Percentiles rank a stretch among this genome's conserved stretches.
Evolutionary conservation across 2,329 filamentous ascomycete genomes (phyloP).

Genomic region (Chaetomiaceae sp.): DNA sequence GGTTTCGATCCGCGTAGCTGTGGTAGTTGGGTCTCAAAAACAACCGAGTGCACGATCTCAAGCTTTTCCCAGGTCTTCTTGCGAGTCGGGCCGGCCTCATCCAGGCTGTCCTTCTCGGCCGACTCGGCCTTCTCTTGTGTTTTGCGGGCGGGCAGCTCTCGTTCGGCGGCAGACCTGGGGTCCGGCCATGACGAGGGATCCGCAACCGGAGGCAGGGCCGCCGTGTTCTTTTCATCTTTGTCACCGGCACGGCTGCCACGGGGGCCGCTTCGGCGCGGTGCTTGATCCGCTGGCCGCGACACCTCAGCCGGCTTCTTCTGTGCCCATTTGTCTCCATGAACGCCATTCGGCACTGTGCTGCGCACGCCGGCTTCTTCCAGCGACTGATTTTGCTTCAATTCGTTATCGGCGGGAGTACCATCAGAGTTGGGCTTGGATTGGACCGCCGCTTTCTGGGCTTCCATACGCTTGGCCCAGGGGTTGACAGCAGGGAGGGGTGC

Average conservation of each 20-base stretch:
- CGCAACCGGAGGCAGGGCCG: slow-evolving; percentile 58
- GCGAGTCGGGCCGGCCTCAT: slow-evolving; percentile 46
- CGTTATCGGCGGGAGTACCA: slow-evolving; percentile 29
- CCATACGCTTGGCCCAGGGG: slow-evolving; percentile 76
- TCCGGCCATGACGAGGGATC: slow-evolving; percentile 88
- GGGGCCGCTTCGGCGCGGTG: slow-evolving; percentile 38
- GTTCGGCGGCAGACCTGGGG: slow-evolving; percentile 68
- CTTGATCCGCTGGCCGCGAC: slow-evolving; percentile 39
- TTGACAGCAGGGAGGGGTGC: slow-evolving; percentile 82
- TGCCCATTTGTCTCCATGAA: slow-evolving; percentile 32
- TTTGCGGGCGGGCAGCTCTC: slow-evolving; percentile 69
- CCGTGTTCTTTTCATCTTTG: slow-evolving; percentile 36
- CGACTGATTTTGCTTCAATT: slow-evolving; percentile 40
- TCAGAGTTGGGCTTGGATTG: slow-evolving; percentile 41
- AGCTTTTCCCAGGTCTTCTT: slow-evolving; percentile 72
- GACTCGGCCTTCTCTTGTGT: slow-evolving; percentile 58
- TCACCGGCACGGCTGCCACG: slow-evolving; percentile 45
- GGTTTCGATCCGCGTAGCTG: slow-evolving; percentile 45
- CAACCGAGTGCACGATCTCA: slow-evolving; percentile 74
- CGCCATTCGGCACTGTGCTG: slow-evolving; percentile 24
- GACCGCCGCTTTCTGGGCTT: slow-evolving; percentile 52
- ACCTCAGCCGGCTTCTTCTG: slow-evolving; percentile 42
- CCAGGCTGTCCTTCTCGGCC: slow-evolving; percentile 61
- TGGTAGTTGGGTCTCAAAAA: slow-evolving; percentile 79
- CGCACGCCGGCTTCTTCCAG: slow-evolving; percentile 26